phyloP scores from a whole-genome alignment of 1,139 yeast genomes.

The Geotrichum citri-aurantii region DNA sequence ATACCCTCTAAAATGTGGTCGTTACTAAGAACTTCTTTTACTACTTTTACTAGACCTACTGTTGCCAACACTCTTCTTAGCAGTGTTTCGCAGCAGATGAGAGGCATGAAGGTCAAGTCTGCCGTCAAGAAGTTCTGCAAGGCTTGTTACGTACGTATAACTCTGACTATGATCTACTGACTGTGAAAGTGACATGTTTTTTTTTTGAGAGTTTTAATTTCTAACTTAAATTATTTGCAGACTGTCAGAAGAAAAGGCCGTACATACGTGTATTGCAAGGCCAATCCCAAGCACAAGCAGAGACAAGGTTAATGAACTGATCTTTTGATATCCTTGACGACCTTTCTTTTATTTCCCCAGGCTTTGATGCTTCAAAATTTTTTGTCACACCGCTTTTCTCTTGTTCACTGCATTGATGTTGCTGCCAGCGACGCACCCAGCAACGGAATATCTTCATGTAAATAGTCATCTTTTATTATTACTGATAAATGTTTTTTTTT shows the following conservation, averaged over 20 bases:
- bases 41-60: constrained; percentile 18
- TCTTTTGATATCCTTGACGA: not conserved
- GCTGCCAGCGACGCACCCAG: not conserved
- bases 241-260: constrained; percentile 92
- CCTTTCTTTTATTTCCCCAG: not conserved
- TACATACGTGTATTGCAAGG: constrained; percentile 86
- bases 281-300: constrained; percentile 92
- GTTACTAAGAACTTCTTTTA: constrained; percentile 11
- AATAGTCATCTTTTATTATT: not conserved
- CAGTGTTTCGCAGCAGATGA: constrained; percentile 17
- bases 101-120: constrained; percentile 68
- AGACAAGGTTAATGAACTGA: constrained; percentile 68
- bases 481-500: not conserved
- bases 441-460: not conserved
- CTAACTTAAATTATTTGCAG: too few relatives aligned
- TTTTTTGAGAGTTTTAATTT: not conserved
- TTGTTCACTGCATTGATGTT: not conserved
- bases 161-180: not conserved
- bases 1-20: constrained; percentile 13
- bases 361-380: not conserved
- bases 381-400: not conserved
- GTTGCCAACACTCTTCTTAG: constrained; percentile 19
- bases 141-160: constrained; percentile 62
- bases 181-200: not conserved
- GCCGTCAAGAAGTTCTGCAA: constrained; percentile 88